Evolutionary conservation across 441 rosid genomes (phyloP), one percentile per base, ranked within the genome.

Genomic region (Aquilaria agallochum): DNA sequence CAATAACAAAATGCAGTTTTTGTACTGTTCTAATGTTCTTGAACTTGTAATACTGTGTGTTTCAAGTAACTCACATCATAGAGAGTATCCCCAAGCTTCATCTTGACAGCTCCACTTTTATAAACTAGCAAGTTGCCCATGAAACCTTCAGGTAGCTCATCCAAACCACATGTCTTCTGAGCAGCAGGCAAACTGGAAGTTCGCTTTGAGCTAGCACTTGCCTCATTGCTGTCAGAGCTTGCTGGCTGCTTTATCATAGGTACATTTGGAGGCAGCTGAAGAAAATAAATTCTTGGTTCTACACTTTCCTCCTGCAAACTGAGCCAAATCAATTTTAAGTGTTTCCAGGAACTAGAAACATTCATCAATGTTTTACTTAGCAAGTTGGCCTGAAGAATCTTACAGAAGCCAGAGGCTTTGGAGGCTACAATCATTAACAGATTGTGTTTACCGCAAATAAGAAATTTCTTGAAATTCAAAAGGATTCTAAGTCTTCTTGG

Each of bases 61-160:
- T 36, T 47, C 52, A 56, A 48, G 53, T 68, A 10, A 79, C 97
- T 85, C 65, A 91, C 97, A 72, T 91, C 86, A 49, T 71, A 89
- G 56, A 85, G 71, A 42, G 70, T 84, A 14, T 83, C 86, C 10
- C 97, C 97, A 12, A 91, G 85, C 82, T 91, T 91, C 73, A 89
- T 76, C 83, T 87, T 88, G 62, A 87, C 79, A 33, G 82, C 81
- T 42, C 97, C 97, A 48, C 95, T 89, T 71, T 72, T 83, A 70
- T 89, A 83, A 60, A 89, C 90, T 63, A 83, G 71, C 78, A 89
- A 70, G 79, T 92, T 89, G 40, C 97, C 97, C 86, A 92, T 87
- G 59, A 64, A 68, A 67, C 96, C 97, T 49, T 72, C 85, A 46
- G 95, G 89, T 67, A 87, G 74, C 8, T 79, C 83, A 27, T 73